Conservation (phyloP, 768 basidiomycete species). For the Calocera cornea region DNA sequence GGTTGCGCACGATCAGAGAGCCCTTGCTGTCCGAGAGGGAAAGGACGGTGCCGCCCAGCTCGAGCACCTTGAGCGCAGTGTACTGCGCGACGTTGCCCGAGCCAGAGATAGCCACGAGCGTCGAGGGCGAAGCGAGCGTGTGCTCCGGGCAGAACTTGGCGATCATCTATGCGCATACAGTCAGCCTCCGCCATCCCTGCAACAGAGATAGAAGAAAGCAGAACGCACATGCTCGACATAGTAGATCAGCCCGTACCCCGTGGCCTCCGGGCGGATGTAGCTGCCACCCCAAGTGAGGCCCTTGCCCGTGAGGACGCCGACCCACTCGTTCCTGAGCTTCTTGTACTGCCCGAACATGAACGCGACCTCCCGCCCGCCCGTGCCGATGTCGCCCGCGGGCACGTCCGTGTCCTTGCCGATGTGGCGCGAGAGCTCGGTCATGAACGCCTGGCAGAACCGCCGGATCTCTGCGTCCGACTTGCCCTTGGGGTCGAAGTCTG, state of each 20-base stretch:
- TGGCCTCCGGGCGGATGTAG: slow-evolving; percentile 60
- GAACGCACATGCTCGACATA: slow-evolving; percentile 58
- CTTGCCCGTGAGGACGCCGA: slow-evolving; percentile 59
- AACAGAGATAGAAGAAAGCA: slow-evolving; percentile 11
- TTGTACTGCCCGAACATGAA: slow-evolving; percentile 71
- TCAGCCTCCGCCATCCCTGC: slow-evolving; percentile 1
- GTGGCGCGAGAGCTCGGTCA: slow-evolving; percentile 58
- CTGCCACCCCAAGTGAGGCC: slow-evolving; percentile 57
- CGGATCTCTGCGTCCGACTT: slow-evolving; percentile 62
- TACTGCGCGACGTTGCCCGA: slow-evolving; percentile 65
- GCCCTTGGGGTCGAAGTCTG: slow-evolving; percentile 72
- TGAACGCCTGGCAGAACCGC: slow-evolving; percentile 57
- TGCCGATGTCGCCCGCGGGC: slow-evolving; percentile 62
- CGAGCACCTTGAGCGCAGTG: slow-evolving; percentile 64
- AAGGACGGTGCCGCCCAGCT: slow-evolving; percentile 56
- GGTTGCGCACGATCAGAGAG: slow-evolving; percentile 34
- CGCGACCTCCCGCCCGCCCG: slow-evolving; percentile 60
- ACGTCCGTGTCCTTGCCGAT: slow-evolving; percentile 65
- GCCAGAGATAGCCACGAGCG: slow-evolving; percentile 45
- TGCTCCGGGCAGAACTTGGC: slow-evolving; percentile 44
- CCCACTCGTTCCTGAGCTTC: slow-evolving; percentile 55
- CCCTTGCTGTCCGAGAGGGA: slow-evolving; percentile 67
- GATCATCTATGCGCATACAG: slow-evolving; percentile 36
- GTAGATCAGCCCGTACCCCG: slow-evolving; percentile 63
- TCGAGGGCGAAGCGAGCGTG: slow-evolving; percentile 34